phyloP scores from a whole-genome alignment of 2,329 filamentous ascomycete genomes.

The Graphilbum fragrans region DNA sequence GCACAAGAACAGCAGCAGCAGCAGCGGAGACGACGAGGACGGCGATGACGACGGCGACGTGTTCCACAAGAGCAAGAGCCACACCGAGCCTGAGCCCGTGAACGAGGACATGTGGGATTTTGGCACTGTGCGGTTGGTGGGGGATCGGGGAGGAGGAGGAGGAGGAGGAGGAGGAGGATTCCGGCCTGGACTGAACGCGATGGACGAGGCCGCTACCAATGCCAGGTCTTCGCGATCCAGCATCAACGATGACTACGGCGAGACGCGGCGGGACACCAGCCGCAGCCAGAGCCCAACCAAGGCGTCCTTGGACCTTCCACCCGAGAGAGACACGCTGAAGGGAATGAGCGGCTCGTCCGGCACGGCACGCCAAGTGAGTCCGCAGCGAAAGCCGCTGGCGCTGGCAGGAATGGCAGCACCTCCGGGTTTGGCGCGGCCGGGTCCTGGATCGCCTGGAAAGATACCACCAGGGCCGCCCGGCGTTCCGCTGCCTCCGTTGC shows the following conservation, averaged over 20 bases:
- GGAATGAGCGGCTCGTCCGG: constrained; percentile 18
- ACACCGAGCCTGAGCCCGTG: constrained; percentile 31
- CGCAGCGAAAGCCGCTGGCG: constrained; percentile 46
- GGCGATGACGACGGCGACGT: constrained; percentile 36
- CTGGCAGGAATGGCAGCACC: constrained; percentile 17
- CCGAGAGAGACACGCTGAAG: constrained; percentile 48
- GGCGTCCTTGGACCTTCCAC: constrained; percentile 26
- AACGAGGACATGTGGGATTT: constrained; percentile 97
- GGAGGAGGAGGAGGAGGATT: constrained; percentile 10
- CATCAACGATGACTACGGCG: constrained; percentile 39
- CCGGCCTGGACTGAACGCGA: constrained; percentile 49
- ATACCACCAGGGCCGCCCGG: constrained; percentile 3
- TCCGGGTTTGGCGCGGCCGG: constrained; percentile 48
- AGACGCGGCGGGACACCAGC: constrained; percentile 35
- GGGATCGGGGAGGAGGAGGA: constrained; percentile 30
- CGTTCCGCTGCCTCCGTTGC: constrained; percentile 5
- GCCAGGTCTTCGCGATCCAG: constrained; percentile 47
- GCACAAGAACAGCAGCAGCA: constrained; percentile 40
- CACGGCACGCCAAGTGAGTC: constrained; percentile 45
- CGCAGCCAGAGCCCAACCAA: constrained; percentile 45
- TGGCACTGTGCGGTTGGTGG: constrained; percentile 80
- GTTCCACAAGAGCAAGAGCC: constrained; percentile 24
- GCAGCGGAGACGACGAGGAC: constrained; percentile 53
- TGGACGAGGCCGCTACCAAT: constrained; percentile 77
- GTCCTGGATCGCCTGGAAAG: constrained; percentile 46